These are phyloP conservation scores for Cystobasidium pallidum DNA, from an alignment of 1,284 basidiomycete species.

Conservation along the genomic window DNA sequence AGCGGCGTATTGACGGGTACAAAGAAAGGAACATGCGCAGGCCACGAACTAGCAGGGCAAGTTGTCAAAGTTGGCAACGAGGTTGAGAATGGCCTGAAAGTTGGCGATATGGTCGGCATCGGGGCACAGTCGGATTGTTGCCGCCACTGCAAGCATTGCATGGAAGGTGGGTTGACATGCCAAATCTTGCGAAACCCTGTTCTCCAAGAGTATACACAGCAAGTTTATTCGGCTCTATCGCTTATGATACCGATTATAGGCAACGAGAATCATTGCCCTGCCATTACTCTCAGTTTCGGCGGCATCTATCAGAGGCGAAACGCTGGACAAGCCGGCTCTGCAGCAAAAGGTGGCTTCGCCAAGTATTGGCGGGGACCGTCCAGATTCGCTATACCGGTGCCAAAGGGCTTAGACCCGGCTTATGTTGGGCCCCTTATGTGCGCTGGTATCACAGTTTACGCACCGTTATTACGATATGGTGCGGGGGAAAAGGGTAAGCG, in stretches of 20 bases:
- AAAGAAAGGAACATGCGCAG: background rate
- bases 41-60: background rate
- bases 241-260: no score
- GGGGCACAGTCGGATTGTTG: conserved; percentile 4
- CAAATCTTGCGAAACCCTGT: no score
- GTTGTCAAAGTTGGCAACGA: background rate
- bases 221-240: no score
- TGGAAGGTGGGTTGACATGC: background rate
- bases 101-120: conserved; percentile 2
- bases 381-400: conserved; percentile 57
- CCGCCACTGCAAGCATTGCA: conserved; percentile 6
- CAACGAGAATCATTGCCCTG: conserved; percentile 5
- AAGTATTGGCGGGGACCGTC: conserved; percentile 57
- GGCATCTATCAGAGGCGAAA: background rate
- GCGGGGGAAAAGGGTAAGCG: conserved; percentile 59
- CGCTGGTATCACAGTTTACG: conserved; percentile 57
- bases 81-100: background rate
- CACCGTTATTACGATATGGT: conserved; percentile 58
- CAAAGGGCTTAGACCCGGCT: conserved; percentile 55
- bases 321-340: background rate
- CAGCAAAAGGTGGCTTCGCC: conserved; percentile 53
- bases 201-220: background rate
- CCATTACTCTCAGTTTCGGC: background rate
- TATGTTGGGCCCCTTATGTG: conserved; percentile 59
- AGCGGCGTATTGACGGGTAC: background rate